Evolutionary conservation across 257 asterid species (phyloP).

Genomic region (Haberlea rhodopensis): DNA sequence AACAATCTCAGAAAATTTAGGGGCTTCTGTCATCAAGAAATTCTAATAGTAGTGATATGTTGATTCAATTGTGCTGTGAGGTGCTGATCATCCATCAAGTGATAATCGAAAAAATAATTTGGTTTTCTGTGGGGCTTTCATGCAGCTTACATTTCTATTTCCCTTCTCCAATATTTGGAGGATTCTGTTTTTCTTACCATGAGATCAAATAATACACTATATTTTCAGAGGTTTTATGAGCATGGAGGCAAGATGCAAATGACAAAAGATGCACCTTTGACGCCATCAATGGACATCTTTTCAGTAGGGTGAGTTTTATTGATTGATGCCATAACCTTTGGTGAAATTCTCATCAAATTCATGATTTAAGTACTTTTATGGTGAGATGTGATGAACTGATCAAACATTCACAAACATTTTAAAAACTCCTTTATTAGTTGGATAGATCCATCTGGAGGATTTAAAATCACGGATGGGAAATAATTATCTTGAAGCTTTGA

Average conservation of each 20-base stretch:
- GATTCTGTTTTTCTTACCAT: slow-evolving; percentile 12
- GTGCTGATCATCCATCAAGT: slow-evolving; percentile 6
- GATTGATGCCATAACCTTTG: slow-evolving; percentile 16
- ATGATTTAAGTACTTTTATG: slow-evolving; percentile 13
- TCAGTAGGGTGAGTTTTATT: slow-evolving; percentile 77
- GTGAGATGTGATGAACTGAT: slow-evolving; percentile 15
- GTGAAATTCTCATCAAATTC: neutral
- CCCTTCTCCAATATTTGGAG: slow-evolving; percentile 19
- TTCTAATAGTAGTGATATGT: neutral
- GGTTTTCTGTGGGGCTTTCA: slow-evolving; percentile 11
- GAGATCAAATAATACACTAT: slow-evolving; percentile 23
- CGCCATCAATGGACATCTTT: slow-evolving; percentile 95
- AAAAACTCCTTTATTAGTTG: slow-evolving; percentile 7
- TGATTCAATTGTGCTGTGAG: neutral
- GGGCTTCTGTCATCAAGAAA: neutral
- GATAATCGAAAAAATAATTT: neutral
- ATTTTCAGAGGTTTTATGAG: slow-evolving; percentile 92
- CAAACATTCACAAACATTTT: slow-evolving; percentile 20
- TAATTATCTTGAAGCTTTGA: slow-evolving; percentile 10
- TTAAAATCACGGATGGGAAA: slow-evolving; percentile 12
- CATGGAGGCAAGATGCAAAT: slow-evolving; percentile 85
- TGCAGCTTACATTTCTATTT: slow-evolving; percentile 5
- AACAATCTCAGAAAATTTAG: neutral
- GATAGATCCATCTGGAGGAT: slow-evolving; percentile 13
- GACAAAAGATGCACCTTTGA: slow-evolving; percentile 76